Evolutionary conservation across 331 rosid genomes (phyloP).

Genomic region (Telfairia occidentalis): DNA sequence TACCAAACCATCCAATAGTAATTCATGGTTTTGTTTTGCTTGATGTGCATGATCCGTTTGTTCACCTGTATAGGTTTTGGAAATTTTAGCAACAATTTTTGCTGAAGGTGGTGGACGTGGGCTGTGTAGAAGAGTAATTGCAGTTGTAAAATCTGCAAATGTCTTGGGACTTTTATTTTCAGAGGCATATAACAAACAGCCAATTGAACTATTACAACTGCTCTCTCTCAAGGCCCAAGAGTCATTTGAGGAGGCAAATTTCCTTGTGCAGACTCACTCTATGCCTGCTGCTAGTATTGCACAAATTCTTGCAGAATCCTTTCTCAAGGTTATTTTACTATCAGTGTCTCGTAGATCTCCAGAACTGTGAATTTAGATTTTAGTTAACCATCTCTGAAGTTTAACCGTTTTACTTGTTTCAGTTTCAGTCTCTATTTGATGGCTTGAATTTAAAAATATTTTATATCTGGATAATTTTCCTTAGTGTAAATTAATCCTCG

Average conservation of each 20-base stretch:
- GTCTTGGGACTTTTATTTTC: slow-evolving; percentile 64
- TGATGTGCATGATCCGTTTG: slow-evolving; percentile 2
- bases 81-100: slow-evolving; percentile 51
- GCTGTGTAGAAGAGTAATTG: slow-evolving; percentile 73
- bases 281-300: slow-evolving; percentile 89
- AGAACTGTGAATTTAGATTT: neutral
- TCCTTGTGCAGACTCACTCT: slow-evolving; percentile 75
- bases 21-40: slow-evolving; percentile 6
- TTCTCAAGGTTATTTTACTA: slow-evolving; percentile 56
- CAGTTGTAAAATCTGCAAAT: slow-evolving; percentile 79
- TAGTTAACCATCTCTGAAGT: neutral
- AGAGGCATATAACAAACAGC: slow-evolving; percentile 86
- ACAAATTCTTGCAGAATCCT: slow-evolving; percentile 94
- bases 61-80: slow-evolving; percentile 58
- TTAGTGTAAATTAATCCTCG: neutral
- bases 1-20: neutral
- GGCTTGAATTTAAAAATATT: neutral
- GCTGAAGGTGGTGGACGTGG: slow-evolving; percentile 85
- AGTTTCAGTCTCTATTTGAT: neutral
- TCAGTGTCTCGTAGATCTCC: neutral
- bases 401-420: neutral
- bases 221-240: slow-evolving; percentile 98
- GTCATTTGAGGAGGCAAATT: slow-evolving; percentile 84
- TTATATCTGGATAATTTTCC: neutral
- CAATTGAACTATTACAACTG: slow-evolving; percentile 83